Conservation (phyloP, 192 early-diverging fungal genomes). For the Spizellomyces sp. region DNA sequence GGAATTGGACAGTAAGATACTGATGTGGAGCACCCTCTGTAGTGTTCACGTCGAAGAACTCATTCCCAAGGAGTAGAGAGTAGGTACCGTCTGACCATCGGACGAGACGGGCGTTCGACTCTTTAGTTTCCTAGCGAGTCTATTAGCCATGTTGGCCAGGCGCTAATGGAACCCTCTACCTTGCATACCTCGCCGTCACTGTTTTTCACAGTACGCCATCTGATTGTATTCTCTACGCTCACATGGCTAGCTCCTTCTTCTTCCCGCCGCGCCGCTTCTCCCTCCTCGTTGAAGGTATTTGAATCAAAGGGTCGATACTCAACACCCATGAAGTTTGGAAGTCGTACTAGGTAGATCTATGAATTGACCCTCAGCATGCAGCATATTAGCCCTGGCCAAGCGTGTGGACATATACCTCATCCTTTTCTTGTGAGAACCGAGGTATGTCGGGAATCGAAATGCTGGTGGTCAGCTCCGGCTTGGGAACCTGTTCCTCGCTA, state of each 20-base stretch:
- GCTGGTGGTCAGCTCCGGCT: slow-evolving; percentile 13
- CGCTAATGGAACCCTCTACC: background rate
- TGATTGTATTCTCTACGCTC: slow-evolving; percentile 71
- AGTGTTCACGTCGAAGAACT: slow-evolving; percentile 69
- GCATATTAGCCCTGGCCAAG: background rate
- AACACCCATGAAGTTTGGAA: slow-evolving; percentile 71
- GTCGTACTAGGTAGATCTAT: slow-evolving; percentile 40
- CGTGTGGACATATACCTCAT: slow-evolving; percentile 8
- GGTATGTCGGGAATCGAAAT: slow-evolving; percentile 16
- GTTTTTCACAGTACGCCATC: slow-evolving; percentile 65
- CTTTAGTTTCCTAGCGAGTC: slow-evolving; percentile 42
- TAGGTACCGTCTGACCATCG: slow-evolving; percentile 76
- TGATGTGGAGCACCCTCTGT: slow-evolving; percentile 58
- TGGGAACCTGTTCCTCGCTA: slow-evolving; percentile 2
- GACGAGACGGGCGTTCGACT: slow-evolving; percentile 77
- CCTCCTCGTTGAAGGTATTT: slow-evolving; percentile 42
- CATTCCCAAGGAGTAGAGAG: slow-evolving; percentile 73
- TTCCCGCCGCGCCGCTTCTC: slow-evolving; percentile 21
- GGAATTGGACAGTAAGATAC: slow-evolving; percentile 64
- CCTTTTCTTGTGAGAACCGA: slow-evolving; percentile 3
- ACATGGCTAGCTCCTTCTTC: slow-evolving; percentile 45
- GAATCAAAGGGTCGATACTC: slow-evolving; percentile 68
- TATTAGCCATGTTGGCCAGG: background rate
- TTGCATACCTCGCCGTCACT: background rate
- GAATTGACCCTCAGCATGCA: background rate